phyloP scores from a whole-genome alignment of 2,329 filamentous ascomycete genomes.

The Microthyrium microscopicum region DNA sequence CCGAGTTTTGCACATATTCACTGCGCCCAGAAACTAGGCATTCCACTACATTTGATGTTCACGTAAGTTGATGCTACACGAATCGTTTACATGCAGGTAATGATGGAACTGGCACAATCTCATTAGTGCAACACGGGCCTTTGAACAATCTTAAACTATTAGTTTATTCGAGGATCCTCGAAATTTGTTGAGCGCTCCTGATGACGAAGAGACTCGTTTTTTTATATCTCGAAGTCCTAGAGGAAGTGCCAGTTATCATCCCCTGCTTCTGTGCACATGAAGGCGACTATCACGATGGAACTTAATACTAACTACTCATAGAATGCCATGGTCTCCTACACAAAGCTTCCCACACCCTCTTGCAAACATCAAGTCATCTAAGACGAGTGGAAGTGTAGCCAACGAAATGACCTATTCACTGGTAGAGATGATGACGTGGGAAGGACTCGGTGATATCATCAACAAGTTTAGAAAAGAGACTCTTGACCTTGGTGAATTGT shows the following conservation, averaged over 20 bases:
- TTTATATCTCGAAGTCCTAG: too few relatives aligned
- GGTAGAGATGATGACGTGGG: slow-evolving; percentile 87
- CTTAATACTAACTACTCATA: slow-evolving; percentile 40
- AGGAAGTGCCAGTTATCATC: too few relatives aligned
- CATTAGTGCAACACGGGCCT: too few relatives aligned
- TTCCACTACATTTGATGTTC: slow-evolving; percentile 75
- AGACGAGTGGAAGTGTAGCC: slow-evolving; percentile 58
- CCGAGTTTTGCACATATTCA: slow-evolving; percentile 64
- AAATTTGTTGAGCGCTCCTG: slow-evolving; percentile 9
- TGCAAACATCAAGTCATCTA: slow-evolving; percentile 62
- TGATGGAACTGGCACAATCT: slow-evolving; percentile 13
- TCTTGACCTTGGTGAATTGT: slow-evolving; percentile 61
- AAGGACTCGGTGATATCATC: slow-evolving; percentile 78
- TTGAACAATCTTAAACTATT: slow-evolving; percentile 14
- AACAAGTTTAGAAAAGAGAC: slow-evolving; percentile 67
- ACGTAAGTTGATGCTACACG: slow-evolving; percentile 54
- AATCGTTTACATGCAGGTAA: slow-evolving; percentile 54
- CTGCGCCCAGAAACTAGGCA: slow-evolving; percentile 56
- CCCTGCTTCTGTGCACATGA: too few relatives aligned
- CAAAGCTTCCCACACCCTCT: slow-evolving; percentile 74
- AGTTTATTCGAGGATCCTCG: slow-evolving; percentile 1
- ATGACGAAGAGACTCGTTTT: too few relatives aligned
- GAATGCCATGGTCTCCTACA: slow-evolving; percentile 84
- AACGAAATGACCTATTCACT: slow-evolving; percentile 74
- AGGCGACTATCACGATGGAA: too few relatives aligned